Percentiles rank a stretch among this genome's conserved stretches.
Conservation (phyloP, 495 filamentous ascomycete genomes). For the Saxophila tyrrhenica region DNA sequence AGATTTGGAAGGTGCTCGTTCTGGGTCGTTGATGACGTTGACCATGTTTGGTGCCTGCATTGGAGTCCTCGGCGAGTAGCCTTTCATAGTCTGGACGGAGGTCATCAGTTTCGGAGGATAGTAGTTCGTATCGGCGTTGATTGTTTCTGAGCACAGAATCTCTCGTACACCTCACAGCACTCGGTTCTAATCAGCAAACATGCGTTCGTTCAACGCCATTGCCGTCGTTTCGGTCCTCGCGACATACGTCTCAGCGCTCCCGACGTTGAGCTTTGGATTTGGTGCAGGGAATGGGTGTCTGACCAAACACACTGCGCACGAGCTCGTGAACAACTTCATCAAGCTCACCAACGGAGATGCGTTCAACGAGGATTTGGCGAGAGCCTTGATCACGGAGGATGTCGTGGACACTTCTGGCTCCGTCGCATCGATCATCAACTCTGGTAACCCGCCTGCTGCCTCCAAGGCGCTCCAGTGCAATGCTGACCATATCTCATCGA, state of each 20-base stretch:
- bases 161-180: too few relatives aligned
- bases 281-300: neutral
- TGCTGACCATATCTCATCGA: neutral
- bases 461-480: neutral
- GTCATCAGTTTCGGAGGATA: too few relatives aligned
- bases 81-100: too few relatives aligned
- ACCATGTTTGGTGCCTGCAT: too few relatives aligned
- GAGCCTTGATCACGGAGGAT: neutral
- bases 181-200: too few relatives aligned
- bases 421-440: neutral
- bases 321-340: neutral
- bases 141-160: neutral
- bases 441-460: neutral
- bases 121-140: too few relatives aligned
- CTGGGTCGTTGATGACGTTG: too few relatives aligned
- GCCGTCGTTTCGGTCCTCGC: neutral
- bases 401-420: constrained; percentile 1
- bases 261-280: neutral
- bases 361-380: neutral
- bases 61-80: too few relatives aligned
- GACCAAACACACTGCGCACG: neutral
- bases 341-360: neutral
- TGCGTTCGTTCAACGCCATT: neutral
- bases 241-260: neutral
- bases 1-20: too few relatives aligned